Evolutionary conservation across 495 filamentous ascomycete species (phyloP).

Genomic region (Podospora didyma): DNA sequence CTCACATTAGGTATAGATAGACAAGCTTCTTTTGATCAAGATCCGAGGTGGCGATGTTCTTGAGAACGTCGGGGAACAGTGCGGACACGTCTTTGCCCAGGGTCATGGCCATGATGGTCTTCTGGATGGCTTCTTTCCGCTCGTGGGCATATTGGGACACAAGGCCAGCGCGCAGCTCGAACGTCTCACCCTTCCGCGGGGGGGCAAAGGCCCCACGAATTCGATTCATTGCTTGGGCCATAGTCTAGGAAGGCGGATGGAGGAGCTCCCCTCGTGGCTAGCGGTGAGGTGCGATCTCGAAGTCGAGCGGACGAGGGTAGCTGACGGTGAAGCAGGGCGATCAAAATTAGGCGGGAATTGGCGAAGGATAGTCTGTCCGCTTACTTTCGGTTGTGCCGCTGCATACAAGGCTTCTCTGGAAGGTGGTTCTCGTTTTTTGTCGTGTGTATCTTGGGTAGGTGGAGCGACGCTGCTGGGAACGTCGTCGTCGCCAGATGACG

Average conservation of each 20-base stretch:
- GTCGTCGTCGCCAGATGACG: constrained; percentile 11
- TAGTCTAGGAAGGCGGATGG: constrained; percentile 10
- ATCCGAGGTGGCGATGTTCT: constrained; percentile 95
- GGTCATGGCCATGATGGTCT: constrained; percentile 99
- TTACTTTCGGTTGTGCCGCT: background rate
- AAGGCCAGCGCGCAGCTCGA: constrained; percentile 92
- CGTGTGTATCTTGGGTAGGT: background rate
- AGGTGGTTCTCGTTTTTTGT: background rate
- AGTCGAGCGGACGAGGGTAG: constrained; percentile 6
- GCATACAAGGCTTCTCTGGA: background rate
- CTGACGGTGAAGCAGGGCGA: constrained; percentile 8
- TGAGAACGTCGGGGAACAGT: constrained; percentile 95
- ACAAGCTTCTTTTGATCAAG: constrained; percentile 99
- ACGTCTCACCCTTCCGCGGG: constrained; percentile 96
- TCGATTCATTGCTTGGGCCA: constrained; percentile 88
- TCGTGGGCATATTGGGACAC: constrained; percentile 99
- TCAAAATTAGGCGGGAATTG: constrained; percentile 3
- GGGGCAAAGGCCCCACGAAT: constrained; percentile 87
- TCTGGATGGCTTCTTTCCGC: constrained; percentile 97
- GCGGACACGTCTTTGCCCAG: constrained; percentile 97
- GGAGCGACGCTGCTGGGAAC: background rate
- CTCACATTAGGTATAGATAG: constrained; percentile 95
- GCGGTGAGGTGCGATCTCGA: background rate
- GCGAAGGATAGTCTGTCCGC: background rate
- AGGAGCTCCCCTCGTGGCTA: background rate